A percentile compares a stretch with the other conserved stretches of the same genome.
These are phyloP conservation scores for Apodospora peruviana DNA, from an alignment of 495 filamentous ascomycete genomes.

Conservation along the genomic window DNA sequence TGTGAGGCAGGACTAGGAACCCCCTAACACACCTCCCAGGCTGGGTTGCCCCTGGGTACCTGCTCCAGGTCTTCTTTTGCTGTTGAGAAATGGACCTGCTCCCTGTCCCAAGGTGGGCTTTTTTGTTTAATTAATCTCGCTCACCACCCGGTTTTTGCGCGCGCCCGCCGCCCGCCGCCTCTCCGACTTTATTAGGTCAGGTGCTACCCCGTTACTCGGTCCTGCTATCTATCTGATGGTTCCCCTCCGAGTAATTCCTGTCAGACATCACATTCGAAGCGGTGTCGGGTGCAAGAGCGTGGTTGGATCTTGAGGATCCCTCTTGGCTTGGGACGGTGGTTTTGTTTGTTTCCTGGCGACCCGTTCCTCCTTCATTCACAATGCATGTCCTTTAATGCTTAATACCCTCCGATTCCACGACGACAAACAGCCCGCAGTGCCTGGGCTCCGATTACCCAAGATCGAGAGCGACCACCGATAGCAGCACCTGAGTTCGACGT, in stretches of 20 bases:
- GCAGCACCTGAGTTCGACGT: neutral
- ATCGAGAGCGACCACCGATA: neutral
- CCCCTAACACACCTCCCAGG: neutral
- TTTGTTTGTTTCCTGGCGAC: neutral
- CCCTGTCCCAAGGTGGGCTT: conserved; percentile 3
- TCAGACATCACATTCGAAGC: neutral
- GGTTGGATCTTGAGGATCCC: neutral
- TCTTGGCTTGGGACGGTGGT: neutral
- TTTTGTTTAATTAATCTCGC: conserved; percentile 29
- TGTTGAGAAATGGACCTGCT: too few relatives aligned
- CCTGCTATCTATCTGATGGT: neutral
- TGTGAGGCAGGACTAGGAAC: neutral
- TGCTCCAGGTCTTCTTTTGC: neutral
- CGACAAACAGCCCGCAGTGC: neutral
- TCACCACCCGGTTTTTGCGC: conserved; percentile 13
- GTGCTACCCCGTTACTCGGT: conserved; percentile 1
- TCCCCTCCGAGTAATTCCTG: neutral
- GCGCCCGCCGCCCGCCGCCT: neutral
- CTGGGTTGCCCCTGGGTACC: neutral
- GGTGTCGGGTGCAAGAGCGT: conserved; percentile 3
- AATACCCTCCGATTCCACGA: conserved; percentile 9
- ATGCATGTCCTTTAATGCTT: conserved; percentile 17
- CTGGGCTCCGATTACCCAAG: neutral
- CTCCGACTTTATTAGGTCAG: conserved; percentile 10
- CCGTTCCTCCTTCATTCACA: conserved; percentile 8